Percentiles rank a stretch among this genome's conserved stretches.
Conservation (phyloP, 2,329 filamentous ascomycete genomes). For the Scedosporium apiospermum region DNA sequence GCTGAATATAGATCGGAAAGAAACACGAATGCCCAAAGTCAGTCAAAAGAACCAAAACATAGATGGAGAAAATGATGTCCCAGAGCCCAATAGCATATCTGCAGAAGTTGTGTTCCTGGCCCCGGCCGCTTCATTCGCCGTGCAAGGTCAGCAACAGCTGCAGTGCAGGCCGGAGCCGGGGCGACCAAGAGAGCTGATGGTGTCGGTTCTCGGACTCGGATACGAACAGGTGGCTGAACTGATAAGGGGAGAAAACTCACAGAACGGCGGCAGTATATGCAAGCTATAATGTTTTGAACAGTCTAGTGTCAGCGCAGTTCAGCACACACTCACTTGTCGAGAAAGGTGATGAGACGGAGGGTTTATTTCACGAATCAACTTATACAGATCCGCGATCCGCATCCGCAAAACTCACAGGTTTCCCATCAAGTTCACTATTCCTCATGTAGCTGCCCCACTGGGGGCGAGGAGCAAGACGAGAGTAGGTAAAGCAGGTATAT, state of each 20-base stretch:
- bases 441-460: not conserved
- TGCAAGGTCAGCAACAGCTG: not conserved
- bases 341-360: constrained; percentile 9
- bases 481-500: not conserved
- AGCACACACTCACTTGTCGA: constrained; percentile 11
- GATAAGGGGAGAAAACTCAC: constrained; percentile 45
- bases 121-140: not conserved
- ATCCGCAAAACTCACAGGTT: not conserved
- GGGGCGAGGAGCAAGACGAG: not conserved
- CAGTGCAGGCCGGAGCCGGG: constrained; percentile 6
- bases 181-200: constrained; percentile 8
- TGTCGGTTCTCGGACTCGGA: constrained; percentile 8
- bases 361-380: constrained; percentile 1
- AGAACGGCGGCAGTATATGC: constrained; percentile 83
- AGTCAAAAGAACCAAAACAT: constrained; percentile 5
- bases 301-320: constrained; percentile 12
- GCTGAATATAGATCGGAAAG: constrained; percentile 36
- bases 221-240: constrained; percentile 1
- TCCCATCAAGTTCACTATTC: not conserved
- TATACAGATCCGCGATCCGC: not conserved
- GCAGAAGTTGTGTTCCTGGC: not conserved
- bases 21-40: constrained; percentile 3
- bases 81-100: constrained; percentile 9
- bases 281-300: constrained; percentile 50
- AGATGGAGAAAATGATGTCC: constrained; percentile 12